Evolutionary conservation across 2,329 filamentous ascomycete species (phyloP), one percentile per base, ranked within the genome.

Genomic region (Fusarium miscanthi): DNA sequence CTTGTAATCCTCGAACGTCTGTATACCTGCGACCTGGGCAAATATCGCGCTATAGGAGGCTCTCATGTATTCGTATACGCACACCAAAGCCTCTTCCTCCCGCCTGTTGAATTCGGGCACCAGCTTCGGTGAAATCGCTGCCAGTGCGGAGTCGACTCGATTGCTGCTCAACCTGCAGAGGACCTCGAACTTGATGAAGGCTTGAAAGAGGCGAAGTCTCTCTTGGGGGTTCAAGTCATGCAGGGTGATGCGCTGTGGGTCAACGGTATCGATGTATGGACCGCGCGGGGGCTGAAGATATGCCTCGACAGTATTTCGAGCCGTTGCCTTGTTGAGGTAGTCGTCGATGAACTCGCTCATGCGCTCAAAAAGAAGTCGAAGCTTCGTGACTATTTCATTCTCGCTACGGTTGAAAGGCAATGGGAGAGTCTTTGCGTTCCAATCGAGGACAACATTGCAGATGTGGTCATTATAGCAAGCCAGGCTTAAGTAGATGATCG

Each of bases 1-100:
- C 33, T 53, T 48, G 23, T 46, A 57, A 13, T 25, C 16, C 14
- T 38, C 7, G 7, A 19, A 23, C 17, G 12, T 23, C 25, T n/a
- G 27, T 10, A 7, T 10, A 2, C 8, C 11, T 19, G 35, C 6
- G n/a, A 25, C 40, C 6, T 38, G 25, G 8, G 21, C 25, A 12
- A 38, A 31, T 16, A 59, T 19, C 13, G 43, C 43, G 8, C 19
- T 48, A 19, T 38, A 59, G 17, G 9, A 37, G 10, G 33, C 42
- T 14, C 30, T 23, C 6, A 59, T 27, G 9, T 74, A 73, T 17
- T 49, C n/a, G 9, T 58, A 25, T 12, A 73, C 60, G 40, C 63
- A 68, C 12, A 14, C 5, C 7, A 58, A 13, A 10, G 45, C 17
- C 16, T 65, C 30, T 3, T 25, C 14, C 12, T 65, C 60, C 51